These are phyloP conservation scores for Dactylonectria estremocensis DNA, from an alignment of 2,329 filamentous ascomycete species.

Conservation along the genomic window DNA sequence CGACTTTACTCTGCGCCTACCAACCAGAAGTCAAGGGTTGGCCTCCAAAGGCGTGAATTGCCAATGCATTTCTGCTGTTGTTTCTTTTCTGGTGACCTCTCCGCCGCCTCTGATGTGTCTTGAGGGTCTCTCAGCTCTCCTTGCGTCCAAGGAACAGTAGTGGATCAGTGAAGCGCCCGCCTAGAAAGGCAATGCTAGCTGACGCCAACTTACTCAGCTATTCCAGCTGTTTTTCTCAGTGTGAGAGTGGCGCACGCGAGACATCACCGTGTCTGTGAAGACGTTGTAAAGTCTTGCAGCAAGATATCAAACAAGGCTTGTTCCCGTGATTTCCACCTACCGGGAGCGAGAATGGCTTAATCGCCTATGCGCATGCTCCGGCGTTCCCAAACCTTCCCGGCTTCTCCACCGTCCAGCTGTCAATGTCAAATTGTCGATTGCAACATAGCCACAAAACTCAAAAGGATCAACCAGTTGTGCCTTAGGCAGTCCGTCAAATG, in stretches of 20 bases:
- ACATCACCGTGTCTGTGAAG: slow-evolving; percentile 15
- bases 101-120: slow-evolving; percentile 27
- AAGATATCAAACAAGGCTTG: slow-evolving; percentile 22
- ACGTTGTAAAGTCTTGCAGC: slow-evolving; percentile 9
- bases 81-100: slow-evolving; percentile 19
- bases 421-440: slow-evolving; percentile 16
- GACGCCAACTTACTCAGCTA: slow-evolving; percentile 33
- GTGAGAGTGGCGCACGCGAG: slow-evolving; percentile 1
- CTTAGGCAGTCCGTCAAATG: slow-evolving; percentile 35
- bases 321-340: slow-evolving; percentile 18
- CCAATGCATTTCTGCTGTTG: slow-evolving; percentile 31
- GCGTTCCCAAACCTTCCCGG: slow-evolving; percentile 25
- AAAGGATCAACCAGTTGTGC: slow-evolving; percentile 31
- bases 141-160: slow-evolving; percentile 21
- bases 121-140: slow-evolving; percentile 22
- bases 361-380: slow-evolving; percentile 23
- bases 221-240: slow-evolving; percentile 22
- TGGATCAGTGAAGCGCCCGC: slow-evolving; percentile 29
- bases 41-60: slow-evolving; percentile 32
- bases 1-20: slow-evolving; percentile 33
- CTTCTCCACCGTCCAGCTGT: slow-evolving; percentile 31
- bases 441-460: slow-evolving; percentile 40
- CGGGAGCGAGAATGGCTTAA: slow-evolving; percentile 19
- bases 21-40: slow-evolving; percentile 24
- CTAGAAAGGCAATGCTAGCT: slow-evolving; percentile 31